Base-by-base conservation (phyloP, 2,329 filamentous ascomycete genomes). In the Fusarium austroafricanum region DNA sequence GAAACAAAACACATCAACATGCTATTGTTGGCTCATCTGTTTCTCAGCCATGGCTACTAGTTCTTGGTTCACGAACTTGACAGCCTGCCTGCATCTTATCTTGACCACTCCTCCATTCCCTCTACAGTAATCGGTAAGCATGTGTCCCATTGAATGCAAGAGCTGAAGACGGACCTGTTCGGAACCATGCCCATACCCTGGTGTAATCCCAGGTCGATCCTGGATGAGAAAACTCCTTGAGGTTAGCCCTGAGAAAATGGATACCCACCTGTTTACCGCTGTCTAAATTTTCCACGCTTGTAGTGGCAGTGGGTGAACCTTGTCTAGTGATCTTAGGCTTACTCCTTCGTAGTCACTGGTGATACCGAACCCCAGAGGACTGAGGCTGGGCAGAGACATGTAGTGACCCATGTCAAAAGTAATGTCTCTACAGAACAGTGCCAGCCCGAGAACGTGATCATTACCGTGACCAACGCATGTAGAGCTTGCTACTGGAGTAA, bases 371-470 rank as follows among this genome's bases (percentile, higher is more conserved):
- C 62, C 49, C 21, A 31, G 40, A 53, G 40, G 44, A 37, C 52
- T 59, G 66, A 63, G 66, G 66, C 66, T 70, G 56, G 70, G 66
- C 21, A 57, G 59, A 52, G 26, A 43, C 44, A 50, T 46, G 42
- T 17, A 49, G 38, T 54, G 28, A 61, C 47, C 61, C 66, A 23
- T 44, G 46, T 58, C 33, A 29, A 26, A 42, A 35, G 15, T 10
- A 39, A 53, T 54, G 29, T 45, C 64, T 52, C 39, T 53, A 38
- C 31, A 46, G 35, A 53, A 44, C 43, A 31, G 33, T 37, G 44
- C 46, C 67, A 66, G 64, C 49, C 49, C 55, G 42, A 43, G 50
- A 53, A 47, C 42, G 52, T 55, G 54, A 57, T 57, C 40, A 46
- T 46, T 54, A 57, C 64, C 61, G 51, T 67, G 61, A 33, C 50